These are phyloP conservation scores for Drechslerella dactyloides DNA, from an alignment of 2,329 filamentous ascomycete genomes.

Conservation along the genomic window DNA sequence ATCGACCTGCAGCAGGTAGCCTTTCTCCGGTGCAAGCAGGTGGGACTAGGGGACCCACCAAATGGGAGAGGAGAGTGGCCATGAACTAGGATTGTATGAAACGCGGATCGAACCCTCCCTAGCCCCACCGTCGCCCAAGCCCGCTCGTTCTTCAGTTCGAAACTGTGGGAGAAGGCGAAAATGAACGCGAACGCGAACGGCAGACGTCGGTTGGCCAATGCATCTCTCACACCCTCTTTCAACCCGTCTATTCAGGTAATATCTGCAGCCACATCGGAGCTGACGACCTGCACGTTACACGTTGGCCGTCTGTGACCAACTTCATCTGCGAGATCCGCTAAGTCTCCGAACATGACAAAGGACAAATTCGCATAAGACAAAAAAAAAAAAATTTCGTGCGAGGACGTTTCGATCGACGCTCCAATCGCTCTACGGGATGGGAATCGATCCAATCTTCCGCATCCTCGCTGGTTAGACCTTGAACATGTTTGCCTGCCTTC, in stretches of 20 bases:
- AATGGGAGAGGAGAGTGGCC: constrained; percentile 21
- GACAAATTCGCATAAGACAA: background rate
- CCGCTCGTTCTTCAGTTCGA: constrained; percentile 11
- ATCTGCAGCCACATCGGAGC: background rate
- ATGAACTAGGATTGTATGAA: constrained; percentile 42
- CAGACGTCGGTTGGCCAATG: background rate
- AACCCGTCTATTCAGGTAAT: background rate
- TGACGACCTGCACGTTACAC: background rate
- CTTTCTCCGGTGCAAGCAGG: constrained; percentile 8
- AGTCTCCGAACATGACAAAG: background rate
- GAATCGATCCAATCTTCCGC: background rate
- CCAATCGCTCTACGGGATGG: background rate
- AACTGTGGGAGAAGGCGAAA: background rate
- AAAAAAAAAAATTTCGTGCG: background rate
- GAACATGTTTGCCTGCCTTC: background rate
- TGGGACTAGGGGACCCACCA: constrained; percentile 3
- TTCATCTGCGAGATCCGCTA: background rate
- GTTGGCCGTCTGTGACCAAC: background rate
- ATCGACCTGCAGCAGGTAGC: constrained; percentile 29
- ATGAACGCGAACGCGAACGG: background rate
- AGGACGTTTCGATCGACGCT: background rate
- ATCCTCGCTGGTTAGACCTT: background rate
- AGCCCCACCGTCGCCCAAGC: constrained; percentile 22
- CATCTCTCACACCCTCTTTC: background rate
- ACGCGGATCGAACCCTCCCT: constrained; percentile 37